phyloP scores from a whole-genome alignment of 2,329 filamentous ascomycete species.

The Rhexocercosporidium sp. region DNA sequence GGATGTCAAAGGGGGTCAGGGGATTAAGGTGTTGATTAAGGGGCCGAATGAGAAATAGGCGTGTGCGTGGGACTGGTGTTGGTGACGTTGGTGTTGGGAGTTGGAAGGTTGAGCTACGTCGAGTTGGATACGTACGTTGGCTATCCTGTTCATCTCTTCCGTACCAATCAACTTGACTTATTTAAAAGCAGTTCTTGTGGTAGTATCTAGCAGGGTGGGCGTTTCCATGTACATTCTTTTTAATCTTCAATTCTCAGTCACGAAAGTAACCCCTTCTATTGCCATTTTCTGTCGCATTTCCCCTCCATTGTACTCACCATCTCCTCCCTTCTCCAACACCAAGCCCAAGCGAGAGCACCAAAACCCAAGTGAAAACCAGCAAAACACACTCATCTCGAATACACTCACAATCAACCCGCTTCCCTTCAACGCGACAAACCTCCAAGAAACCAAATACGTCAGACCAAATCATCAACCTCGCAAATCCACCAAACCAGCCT shows the following conservation, averaged over 20 bases:
- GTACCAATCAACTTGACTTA: background rate
- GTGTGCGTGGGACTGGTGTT: background rate
- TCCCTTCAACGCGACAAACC: too few species aligned
- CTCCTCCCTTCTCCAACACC: too few species aligned
- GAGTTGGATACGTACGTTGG: background rate
- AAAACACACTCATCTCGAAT: too few species aligned
- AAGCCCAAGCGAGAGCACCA: too few species aligned
- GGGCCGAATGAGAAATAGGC: conserved; percentile 59
- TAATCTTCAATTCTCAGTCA: background rate
- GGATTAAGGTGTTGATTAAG: conserved; percentile 71
- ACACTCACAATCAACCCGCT: too few species aligned
- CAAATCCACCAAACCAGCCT: too few species aligned
- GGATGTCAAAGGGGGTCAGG: conserved; percentile 83
- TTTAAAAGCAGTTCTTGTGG: background rate
- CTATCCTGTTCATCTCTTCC: background rate
- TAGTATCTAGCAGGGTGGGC: background rate
- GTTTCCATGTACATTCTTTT: background rate
- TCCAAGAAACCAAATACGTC: too few species aligned
- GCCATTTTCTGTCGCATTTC: too few species aligned
- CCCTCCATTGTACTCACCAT: background rate
- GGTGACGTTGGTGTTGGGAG: background rate
- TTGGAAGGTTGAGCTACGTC: too few species aligned
- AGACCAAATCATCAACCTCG: too few species aligned
- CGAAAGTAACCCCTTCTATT: too few species aligned
- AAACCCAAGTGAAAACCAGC: too few species aligned